These are phyloP conservation scores for Smittium mucronatum DNA, from an alignment of 371 early-diverging fungal genomes.

Conservation along the genomic window DNA sequence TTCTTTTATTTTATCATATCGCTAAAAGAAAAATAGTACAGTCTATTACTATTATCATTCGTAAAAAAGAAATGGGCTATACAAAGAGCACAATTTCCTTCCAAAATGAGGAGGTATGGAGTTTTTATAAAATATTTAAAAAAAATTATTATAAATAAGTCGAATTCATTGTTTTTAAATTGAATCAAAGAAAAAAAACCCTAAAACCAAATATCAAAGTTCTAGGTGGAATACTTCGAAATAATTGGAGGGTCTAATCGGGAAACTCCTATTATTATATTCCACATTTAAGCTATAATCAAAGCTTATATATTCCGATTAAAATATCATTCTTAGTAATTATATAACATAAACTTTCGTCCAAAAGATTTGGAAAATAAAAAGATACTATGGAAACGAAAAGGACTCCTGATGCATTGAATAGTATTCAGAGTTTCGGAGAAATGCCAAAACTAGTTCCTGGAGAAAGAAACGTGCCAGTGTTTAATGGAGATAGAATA, in stretches of 20 bases:
- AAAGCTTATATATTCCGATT: too few species aligned
- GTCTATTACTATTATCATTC: too few species aligned
- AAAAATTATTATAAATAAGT: neutral
- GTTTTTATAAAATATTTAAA: neutral
- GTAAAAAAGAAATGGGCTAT: too few species aligned
- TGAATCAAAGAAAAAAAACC: neutral
- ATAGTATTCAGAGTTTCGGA: neutral
- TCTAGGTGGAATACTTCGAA: neutral
- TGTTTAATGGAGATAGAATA: neutral
- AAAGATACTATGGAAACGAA: neutral
- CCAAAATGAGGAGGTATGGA: too few species aligned
- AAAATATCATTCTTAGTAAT: too few species aligned
- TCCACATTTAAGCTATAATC: too few species aligned
- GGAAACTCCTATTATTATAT: too few species aligned
- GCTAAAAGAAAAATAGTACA: too few species aligned
- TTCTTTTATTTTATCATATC: neutral
- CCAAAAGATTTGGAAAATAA: neutral
- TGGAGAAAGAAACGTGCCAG: neutral
- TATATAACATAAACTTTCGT: neutral
- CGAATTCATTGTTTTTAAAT: neutral
- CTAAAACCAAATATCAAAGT: neutral
- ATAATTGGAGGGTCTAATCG: neutral
- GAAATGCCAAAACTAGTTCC: neutral
- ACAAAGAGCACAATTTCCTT: too few species aligned
- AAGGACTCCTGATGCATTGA: neutral